phyloP scores from a whole-genome alignment of 805 yeast species.

The Nakazawaea anatomiae region DNA sequence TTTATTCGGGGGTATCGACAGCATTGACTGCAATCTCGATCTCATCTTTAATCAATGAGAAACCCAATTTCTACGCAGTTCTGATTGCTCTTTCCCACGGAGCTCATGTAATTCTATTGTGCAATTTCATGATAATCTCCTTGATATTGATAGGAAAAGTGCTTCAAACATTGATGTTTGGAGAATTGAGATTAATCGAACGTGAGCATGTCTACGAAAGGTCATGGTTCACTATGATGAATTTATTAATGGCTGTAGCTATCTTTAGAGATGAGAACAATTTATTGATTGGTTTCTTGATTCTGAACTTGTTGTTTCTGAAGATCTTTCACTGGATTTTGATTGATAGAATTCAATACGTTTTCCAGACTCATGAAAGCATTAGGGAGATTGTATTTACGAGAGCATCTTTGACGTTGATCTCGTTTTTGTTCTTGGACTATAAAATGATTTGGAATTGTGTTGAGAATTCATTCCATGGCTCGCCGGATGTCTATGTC shows the following conservation, averaged over 20 bases:
- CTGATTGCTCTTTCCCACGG: constrained; percentile 48
- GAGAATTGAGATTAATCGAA: constrained; percentile 70
- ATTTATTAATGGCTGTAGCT: constrained; percentile 51
- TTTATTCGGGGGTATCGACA: constrained; percentile 25
- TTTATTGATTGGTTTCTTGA: constrained; percentile 31
- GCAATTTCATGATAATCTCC: constrained; percentile 36
- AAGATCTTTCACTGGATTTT: constrained; percentile 77
- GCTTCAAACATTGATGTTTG: constrained; percentile 56
- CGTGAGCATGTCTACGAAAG: constrained; percentile 66
- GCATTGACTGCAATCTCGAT: constrained; percentile 29
- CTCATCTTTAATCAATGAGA: constrained; percentile 28
- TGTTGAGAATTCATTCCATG: constrained; percentile 48
- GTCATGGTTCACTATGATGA: constrained; percentile 58
- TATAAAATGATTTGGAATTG: constrained; percentile 45
- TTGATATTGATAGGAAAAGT: constrained; percentile 36
- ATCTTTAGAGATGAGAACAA: constrained; percentile 44
- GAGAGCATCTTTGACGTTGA: constrained; percentile 38
- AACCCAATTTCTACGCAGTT: constrained; percentile 45
- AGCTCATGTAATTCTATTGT: constrained; percentile 31
- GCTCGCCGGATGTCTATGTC: constrained; percentile 50
- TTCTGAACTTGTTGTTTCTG: constrained; percentile 37
- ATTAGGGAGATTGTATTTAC: constrained; percentile 26
- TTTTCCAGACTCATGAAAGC: constrained; percentile 37
- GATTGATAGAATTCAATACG: constrained; percentile 38
- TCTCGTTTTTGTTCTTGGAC: constrained; percentile 44